Percentiles rank a stretch among this genome's conserved stretches.
Conservation (phyloP, 148 eudicot genomes). For the Fagopyrum esculentum region DNA sequence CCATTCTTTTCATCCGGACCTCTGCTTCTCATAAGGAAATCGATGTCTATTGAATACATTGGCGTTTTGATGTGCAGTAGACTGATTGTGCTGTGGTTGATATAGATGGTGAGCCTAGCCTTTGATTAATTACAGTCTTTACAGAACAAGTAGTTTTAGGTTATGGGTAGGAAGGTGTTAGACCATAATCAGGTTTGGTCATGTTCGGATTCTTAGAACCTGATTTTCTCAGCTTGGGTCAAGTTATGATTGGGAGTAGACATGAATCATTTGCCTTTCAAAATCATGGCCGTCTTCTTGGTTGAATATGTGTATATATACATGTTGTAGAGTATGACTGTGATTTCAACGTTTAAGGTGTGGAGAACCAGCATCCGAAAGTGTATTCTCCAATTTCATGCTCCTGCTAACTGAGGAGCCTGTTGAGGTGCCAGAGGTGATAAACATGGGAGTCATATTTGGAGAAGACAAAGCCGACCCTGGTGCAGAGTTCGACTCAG, state of each 20-base stretch:
- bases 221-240: neutral
- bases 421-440: slow-evolving; percentile 52
- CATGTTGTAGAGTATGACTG: neutral
- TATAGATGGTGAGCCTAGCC: neutral
- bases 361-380: slow-evolving; percentile 61
- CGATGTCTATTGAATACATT: neutral
- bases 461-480: slow-evolving; percentile 34
- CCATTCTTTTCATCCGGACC: neutral
- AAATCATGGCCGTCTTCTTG: neutral
- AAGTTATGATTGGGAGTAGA: neutral
- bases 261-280: neutral
- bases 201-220: neutral
- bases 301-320: neutral
- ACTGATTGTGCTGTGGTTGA: neutral
- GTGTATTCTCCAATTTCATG: slow-evolving; percentile 63
- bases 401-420: slow-evolving; percentile 74
- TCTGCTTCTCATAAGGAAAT: neutral
- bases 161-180: neutral
- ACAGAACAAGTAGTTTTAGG: neutral
- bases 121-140: neutral
- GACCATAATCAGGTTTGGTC: neutral
- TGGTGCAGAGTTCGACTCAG: slow-evolving; percentile 53
- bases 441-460: slow-evolving; percentile 51
- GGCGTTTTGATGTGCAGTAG: neutral
- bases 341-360: slow-evolving; percentile 41